These are phyloP conservation scores for Bolboschoenoplectus hybrid DNA, from an alignment of 202 grass and related monocot genomes.

Conservation along the genomic window DNA sequence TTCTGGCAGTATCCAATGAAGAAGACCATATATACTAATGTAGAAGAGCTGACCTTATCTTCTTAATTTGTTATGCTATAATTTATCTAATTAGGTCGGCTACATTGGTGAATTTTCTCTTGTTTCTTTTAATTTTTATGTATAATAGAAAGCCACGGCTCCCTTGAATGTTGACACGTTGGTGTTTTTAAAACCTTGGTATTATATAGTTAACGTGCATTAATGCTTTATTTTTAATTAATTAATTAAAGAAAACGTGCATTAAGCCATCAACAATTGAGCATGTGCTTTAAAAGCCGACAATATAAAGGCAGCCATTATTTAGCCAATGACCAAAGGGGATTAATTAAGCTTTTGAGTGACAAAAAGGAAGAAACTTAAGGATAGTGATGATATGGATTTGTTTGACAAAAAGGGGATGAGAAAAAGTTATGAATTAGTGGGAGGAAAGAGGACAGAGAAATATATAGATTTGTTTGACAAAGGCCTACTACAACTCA, in stretches of 20 bases:
- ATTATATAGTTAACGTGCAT: neutral
- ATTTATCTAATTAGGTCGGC: too few species aligned
- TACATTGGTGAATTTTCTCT: neutral
- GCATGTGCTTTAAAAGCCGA: slow-evolving; percentile 1
- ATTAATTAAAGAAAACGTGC: neutral
- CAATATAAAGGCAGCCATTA: neutral
- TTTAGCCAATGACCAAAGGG: neutral
- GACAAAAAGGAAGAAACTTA: neutral
- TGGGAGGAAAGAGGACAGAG: neutral
- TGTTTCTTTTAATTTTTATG: neutral
- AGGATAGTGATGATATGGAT: neutral
- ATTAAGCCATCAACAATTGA: neutral
- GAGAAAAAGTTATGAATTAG: neutral
- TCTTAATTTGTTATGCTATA: too few species aligned
- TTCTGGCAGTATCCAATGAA: too few species aligned
- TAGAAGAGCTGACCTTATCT: too few species aligned
- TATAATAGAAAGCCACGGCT: neutral
- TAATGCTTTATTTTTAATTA: neutral
- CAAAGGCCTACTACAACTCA: neutral
- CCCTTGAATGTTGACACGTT: neutral
- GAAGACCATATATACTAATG: too few species aligned
- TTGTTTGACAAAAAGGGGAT: neutral
- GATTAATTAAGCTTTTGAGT: neutral
- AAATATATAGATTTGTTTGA: neutral
- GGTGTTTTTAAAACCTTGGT: neutral